Percentiles rank a stretch among this genome's conserved stretches.
phyloP scores from a whole-genome alignment of 2,329 filamentous ascomycete species.

The Fusarium oxysporum region DNA sequence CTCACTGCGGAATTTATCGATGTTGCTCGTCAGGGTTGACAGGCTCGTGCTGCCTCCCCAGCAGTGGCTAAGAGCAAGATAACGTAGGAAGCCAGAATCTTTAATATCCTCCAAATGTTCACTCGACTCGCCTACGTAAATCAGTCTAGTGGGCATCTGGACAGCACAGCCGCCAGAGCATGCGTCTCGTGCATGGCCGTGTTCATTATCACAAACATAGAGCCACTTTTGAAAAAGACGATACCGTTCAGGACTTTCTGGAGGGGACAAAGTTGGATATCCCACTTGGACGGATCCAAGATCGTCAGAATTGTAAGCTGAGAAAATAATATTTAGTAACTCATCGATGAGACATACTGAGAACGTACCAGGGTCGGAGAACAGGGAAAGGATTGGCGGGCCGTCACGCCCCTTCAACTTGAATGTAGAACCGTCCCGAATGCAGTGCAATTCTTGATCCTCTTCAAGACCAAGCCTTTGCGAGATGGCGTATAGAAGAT shows the following conservation, averaged over 20 bases:
- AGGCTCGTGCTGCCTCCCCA: slow-evolving; percentile 8
- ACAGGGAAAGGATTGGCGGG: background rate
- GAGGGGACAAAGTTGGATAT: background rate
- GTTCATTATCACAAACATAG: background rate
- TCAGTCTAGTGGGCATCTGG: background rate
- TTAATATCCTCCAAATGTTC: background rate
- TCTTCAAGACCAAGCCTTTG: background rate
- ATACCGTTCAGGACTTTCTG: background rate
- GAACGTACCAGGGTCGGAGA: background rate
- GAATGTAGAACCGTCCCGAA: background rate
- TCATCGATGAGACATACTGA: fast-evolving
- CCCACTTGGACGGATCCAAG: background rate
- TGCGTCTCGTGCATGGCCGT: background rate
- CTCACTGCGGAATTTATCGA: background rate
- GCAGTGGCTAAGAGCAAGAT: slow-evolving; percentile 12
- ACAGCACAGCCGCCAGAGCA: background rate
- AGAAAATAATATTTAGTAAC: fast-evolving
- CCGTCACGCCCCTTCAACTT: background rate
- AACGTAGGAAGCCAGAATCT: background rate
- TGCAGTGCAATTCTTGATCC: background rate
- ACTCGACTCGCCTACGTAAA: background rate
- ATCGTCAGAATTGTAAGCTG: background rate
- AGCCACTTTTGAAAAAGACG: background rate
- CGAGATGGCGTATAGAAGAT: background rate
- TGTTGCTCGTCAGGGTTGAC: background rate